phyloP scores from a whole-genome alignment of 768 basidiomycete species.

The Leccinum disarticulatum region DNA sequence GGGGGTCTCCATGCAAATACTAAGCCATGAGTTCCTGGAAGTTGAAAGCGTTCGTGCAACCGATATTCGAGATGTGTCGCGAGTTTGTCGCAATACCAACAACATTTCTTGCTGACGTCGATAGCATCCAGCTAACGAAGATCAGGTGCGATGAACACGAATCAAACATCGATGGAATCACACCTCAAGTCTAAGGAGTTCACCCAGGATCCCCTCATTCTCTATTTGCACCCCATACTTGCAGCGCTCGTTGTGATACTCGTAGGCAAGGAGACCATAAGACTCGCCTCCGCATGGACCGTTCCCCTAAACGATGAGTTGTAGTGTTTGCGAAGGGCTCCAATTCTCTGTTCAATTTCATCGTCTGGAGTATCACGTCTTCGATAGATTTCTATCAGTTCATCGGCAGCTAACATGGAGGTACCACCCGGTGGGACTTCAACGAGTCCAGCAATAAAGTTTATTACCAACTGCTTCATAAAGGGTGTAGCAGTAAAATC shows the following conservation, averaged over 20 bases:
- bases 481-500: background rate
- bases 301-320: background rate
- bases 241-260: background rate
- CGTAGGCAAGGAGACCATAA: background rate
- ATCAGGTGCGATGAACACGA: background rate
- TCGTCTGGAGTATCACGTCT: background rate
- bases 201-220: background rate
- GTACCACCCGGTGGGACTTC: background rate
- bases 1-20: background rate
- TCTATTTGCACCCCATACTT: background rate
- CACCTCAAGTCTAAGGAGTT: background rate
- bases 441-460: background rate
- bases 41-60: background rate
- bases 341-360: background rate
- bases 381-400: background rate
- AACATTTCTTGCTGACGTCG: background rate
- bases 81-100: background rate
- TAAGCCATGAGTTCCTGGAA: background rate
- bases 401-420: background rate
- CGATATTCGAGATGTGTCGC: background rate
- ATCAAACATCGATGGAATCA: background rate
- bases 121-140: background rate
- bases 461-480: background rate
- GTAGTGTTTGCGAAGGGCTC: background rate
- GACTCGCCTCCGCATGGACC: background rate